A percentile compares a stretch with the other conserved stretches of the same genome.
Conservation (phyloP, 805 yeast genomes). For the Wickerhamomyces sydowiorum region DNA sequence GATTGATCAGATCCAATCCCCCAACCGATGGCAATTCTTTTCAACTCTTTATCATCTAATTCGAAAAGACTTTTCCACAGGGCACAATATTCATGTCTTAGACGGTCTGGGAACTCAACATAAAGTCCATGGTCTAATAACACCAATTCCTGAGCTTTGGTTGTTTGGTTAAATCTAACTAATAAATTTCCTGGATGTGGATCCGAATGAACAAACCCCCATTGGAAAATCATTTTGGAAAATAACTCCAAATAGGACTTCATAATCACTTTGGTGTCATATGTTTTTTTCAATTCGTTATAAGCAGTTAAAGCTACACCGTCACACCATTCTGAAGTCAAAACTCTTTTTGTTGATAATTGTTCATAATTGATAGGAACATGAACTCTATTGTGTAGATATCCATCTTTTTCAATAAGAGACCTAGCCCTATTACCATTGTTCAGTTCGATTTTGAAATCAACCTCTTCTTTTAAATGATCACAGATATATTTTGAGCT, state of each 20-base stretch:
- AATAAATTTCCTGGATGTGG: constrained; percentile 81
- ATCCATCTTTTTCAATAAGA: constrained; percentile 36
- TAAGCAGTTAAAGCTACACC: constrained; percentile 54
- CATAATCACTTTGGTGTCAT: constrained; percentile 36
- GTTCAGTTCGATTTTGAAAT: constrained; percentile 49
- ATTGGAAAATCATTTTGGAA: constrained; percentile 51
- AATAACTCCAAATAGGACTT: constrained; percentile 41
- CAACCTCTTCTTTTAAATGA: constrained; percentile 54
- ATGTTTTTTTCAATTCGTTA: constrained; percentile 33
- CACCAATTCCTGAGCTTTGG: constrained; percentile 47
- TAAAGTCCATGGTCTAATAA: constrained; percentile 74
- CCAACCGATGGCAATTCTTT: constrained; percentile 50
- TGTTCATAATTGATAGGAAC: constrained; percentile 50
- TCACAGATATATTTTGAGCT: constrained; percentile 52
- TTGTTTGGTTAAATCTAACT: constrained; percentile 33
- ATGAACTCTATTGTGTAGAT: constrained; percentile 37
- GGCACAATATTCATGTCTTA: constrained; percentile 49
- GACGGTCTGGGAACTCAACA: constrained; percentile 42
- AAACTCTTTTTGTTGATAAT: constrained; percentile 41
- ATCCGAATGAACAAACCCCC: constrained; percentile 64
- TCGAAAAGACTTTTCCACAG: constrained; percentile 62
- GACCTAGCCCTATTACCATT: constrained; percentile 41
- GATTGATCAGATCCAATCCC: constrained; percentile 55
- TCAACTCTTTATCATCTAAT: constrained; percentile 41
- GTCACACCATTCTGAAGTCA: constrained; percentile 73